Evolutionary conservation across 306 rosid genomes (phyloP).

Genomic region (Quercus berberidifolia): DNA sequence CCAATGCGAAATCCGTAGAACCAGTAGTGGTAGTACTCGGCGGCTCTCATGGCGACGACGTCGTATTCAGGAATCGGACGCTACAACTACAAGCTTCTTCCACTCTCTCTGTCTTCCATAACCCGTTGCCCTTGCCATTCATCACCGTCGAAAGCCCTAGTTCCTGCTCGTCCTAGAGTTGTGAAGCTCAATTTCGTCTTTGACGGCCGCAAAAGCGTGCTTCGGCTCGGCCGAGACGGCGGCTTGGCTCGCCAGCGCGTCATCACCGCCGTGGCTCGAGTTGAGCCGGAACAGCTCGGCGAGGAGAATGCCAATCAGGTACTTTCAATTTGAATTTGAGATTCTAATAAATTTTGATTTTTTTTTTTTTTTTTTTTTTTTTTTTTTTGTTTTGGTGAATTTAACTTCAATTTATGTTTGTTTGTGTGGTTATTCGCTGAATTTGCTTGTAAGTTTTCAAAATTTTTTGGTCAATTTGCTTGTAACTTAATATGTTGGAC

Average conservation of each 20-base stretch:
- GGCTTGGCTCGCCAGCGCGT: slow-evolving; percentile 13
- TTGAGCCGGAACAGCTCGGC: slow-evolving; percentile 30
- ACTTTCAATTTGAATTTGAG: not conserved
- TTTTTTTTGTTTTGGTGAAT: too few relatives aligned
- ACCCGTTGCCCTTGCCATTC: slow-evolving; percentile 23
- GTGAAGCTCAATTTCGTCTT: slow-evolving; percentile 15
- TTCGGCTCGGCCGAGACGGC: slow-evolving; percentile 4
- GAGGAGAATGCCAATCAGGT: slow-evolving; percentile 40
- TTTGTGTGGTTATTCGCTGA: too few relatives aligned
- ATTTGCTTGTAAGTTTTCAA: too few relatives aligned
- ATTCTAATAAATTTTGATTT: not conserved
- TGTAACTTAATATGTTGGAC: not conserved
- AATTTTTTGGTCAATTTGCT: too few relatives aligned
- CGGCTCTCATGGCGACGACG: slow-evolving; percentile 29
- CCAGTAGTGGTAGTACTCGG: not conserved
- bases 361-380: too few relatives aligned
- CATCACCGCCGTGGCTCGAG: slow-evolving; percentile 32
- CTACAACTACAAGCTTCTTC: slow-evolving; percentile 16
- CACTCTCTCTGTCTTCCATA: slow-evolving; percentile 16
- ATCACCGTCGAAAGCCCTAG: not conserved
- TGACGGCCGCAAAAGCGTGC: not conserved
- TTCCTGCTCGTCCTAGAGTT: not conserved
- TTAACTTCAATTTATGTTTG: too few relatives aligned
- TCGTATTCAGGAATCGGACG: slow-evolving; percentile 16
- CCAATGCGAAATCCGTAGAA: not conserved